phyloP scores from a whole-genome alignment of 2,329 filamentous ascomycete genomes.

The Fusarium solani-melongenae region DNA sequence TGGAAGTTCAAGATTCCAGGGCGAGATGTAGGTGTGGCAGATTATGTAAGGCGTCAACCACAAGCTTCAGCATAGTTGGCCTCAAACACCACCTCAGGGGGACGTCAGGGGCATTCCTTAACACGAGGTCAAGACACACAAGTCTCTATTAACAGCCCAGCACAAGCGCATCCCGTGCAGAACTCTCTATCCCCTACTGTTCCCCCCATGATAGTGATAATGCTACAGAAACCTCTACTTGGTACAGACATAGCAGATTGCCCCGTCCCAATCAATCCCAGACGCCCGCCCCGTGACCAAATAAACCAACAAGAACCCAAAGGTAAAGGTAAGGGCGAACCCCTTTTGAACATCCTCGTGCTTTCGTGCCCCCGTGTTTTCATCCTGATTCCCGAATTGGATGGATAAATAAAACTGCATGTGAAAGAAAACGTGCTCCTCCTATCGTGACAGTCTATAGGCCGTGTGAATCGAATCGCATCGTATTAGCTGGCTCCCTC shows the following conservation, averaged over 20 bases:
- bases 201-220: constrained; percentile 9
- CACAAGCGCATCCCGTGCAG: neutral
- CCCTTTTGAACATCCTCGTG: neutral
- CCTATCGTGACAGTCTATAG: constrained; percentile 21
- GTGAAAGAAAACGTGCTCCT: constrained; percentile 3
- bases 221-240: constrained; percentile 33
- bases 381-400: neutral
- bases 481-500: neutral
- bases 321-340: constrained; percentile 13
- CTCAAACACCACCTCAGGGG: neutral
- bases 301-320: constrained; percentile 28
- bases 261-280: constrained; percentile 34
- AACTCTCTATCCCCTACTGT: constrained; percentile 14
- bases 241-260: constrained; percentile 34
- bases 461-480: constrained; percentile 2
- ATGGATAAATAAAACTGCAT: constrained; percentile 5
- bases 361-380: constrained; percentile 9
- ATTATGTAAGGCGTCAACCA: neutral
- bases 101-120: neutral
- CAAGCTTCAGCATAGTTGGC: neutral
- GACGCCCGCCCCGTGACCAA: constrained; percentile 32
- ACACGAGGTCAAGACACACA: neutral
- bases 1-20: neutral
- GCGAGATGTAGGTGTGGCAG: neutral
- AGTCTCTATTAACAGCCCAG: neutral